Conservation (phyloP, 2,329 filamentous ascomycete species). For the Trichoderma breve region DNA sequence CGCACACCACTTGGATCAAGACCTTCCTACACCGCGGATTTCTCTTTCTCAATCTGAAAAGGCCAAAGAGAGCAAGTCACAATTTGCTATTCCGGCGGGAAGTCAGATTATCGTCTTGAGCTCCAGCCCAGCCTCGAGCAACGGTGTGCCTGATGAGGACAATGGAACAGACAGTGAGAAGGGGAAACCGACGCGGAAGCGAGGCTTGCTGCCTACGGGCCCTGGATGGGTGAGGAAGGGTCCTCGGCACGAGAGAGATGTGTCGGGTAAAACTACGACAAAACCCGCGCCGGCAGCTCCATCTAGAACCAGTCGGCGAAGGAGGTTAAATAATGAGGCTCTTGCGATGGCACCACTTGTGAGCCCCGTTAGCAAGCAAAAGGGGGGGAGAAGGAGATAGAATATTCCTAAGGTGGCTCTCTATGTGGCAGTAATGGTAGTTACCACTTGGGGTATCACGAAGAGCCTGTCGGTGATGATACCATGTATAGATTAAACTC, state of each 20-base stretch:
- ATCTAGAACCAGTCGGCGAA: background rate
- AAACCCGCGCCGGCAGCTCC: too few species aligned
- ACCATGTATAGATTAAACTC: background rate
- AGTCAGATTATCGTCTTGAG: constrained; percentile 35
- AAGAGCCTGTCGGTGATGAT: background rate
- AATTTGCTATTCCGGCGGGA: constrained; percentile 30
- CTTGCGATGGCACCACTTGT: background rate
- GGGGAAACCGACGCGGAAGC: constrained; percentile 23
- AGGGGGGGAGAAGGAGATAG: background rate
- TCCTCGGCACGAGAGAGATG: background rate
- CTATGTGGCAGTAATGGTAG: background rate
- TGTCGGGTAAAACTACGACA: background rate
- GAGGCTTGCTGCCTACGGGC: constrained; percentile 23
- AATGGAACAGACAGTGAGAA: constrained; percentile 26
- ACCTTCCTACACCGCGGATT: background rate
- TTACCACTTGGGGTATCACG: background rate
- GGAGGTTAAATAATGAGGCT: background rate
- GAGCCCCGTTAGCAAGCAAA: constrained; percentile 5
- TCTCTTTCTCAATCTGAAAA: constrained; percentile 19
- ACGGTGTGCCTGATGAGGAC: constrained; percentile 22
- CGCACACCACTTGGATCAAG: background rate
- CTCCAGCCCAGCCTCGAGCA: constrained; percentile 28
- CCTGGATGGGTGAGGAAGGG: constrained; percentile 27
- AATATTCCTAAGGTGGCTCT: background rate
- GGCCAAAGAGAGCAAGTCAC: constrained; percentile 25